These are phyloP conservation scores for Linnemannia elongata DNA, from an alignment of 192 early-diverging fungal genomes.

Conservation along the genomic window DNA sequence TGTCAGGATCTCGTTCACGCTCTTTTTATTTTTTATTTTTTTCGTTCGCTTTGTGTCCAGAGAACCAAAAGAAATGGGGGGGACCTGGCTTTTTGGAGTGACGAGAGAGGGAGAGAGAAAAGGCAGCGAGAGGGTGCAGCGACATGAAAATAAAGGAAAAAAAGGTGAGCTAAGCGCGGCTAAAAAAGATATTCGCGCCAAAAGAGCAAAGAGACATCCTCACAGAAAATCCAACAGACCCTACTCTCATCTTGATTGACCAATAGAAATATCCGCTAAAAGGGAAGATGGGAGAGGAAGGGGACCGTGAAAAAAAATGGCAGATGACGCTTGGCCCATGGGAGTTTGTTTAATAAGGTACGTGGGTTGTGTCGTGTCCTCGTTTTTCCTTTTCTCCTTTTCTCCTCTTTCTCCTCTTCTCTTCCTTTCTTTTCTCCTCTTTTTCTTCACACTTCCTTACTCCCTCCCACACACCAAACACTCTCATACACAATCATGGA, in stretches of 20 bases:
- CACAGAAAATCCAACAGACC: neutral
- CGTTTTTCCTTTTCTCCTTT: conserved; percentile 1
- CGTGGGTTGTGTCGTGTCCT: neutral
- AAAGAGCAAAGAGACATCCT: neutral
- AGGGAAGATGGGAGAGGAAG: neutral
- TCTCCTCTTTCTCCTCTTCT: conserved; percentile 6
- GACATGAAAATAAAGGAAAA: neutral
- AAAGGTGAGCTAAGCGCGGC: neutral
- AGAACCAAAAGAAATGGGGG: neutral
- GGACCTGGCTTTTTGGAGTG: neutral
- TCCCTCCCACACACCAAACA: neutral
- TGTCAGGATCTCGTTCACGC: neutral
- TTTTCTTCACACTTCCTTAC: neutral
- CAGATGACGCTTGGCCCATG: conserved; percentile 3
- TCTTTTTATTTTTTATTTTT: no score
- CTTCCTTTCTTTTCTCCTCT: neutral
- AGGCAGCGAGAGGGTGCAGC: neutral
- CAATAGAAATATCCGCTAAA: neutral
- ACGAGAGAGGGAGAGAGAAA: neutral
- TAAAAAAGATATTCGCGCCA: neutral
- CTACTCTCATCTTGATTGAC: neutral
- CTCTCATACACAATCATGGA: conserved; percentile 14
- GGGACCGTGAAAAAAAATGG: neutral
- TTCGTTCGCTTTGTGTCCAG: neutral
- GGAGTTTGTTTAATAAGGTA: neutral